Percentiles rank a stretch among this genome's conserved stretches.
Evolutionary conservation across 1,284 basidiomycete genomes (phyloP).

Genomic region (Pisolithus thermaeus): DNA sequence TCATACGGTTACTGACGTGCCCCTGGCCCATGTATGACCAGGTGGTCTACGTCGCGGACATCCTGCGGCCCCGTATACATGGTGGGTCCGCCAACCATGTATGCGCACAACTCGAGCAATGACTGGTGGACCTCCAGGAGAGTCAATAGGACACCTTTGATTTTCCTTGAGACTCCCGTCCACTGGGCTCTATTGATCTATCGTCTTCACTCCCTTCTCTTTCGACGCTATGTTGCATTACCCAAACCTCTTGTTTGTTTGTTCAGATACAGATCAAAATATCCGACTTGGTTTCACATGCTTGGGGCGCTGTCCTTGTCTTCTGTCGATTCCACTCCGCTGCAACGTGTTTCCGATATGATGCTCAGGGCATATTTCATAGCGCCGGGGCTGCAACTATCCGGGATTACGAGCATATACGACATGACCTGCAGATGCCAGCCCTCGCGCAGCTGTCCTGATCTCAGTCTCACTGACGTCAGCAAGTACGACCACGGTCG

Average conservation of each 20-base stretch:
- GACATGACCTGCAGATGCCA: not conserved
- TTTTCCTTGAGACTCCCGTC: not conserved
- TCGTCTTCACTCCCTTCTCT: not conserved
- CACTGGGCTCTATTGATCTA: not conserved
- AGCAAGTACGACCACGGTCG: too few species aligned
- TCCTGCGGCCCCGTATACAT: not conserved
- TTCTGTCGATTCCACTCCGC: not conserved
- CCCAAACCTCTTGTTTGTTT: not conserved
- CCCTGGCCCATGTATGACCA: not conserved
- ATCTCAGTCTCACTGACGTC: too few species aligned
- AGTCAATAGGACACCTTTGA: not conserved
- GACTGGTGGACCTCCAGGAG: not conserved
- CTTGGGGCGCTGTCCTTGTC: too few species aligned
- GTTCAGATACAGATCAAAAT: not conserved
- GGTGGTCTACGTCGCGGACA: not conserved
- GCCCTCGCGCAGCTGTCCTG: too few species aligned
- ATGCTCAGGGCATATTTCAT: too few species aligned
- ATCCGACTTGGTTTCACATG: too few species aligned
- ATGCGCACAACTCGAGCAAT: not conserved
- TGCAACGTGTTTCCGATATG: not conserved
- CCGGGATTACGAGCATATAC: too few species aligned
- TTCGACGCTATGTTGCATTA: not conserved
- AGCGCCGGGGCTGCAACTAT: too few species aligned
- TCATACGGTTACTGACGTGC: slow-evolving; percentile 27
- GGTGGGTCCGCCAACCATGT: not conserved